A percentile compares a stretch with the other conserved stretches of the same genome.
phyloP scores from a whole-genome alignment of 2,329 filamentous ascomycete genomes.

The Ilyonectria sp. region DNA sequence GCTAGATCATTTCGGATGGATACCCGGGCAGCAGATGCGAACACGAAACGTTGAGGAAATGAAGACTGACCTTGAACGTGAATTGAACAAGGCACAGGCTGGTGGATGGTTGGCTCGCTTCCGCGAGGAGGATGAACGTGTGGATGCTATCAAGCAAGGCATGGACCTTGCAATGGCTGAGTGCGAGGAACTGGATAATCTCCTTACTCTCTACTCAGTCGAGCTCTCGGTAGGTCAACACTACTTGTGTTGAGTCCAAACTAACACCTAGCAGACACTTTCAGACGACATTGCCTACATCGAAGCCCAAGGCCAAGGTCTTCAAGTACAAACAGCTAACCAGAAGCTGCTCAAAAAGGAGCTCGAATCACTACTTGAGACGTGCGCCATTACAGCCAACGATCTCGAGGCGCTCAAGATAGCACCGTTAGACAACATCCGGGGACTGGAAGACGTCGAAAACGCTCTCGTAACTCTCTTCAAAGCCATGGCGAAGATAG shows the following conservation, averaged over 20 bases:
- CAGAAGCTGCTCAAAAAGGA: constrained; percentile 95
- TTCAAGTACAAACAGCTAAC: constrained; percentile 97
- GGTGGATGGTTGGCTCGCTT: constrained; percentile 91
- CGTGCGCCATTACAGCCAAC: constrained; percentile 88
- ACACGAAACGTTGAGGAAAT: constrained; percentile 84
- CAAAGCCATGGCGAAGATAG: constrained; percentile 94
- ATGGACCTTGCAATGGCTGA: constrained; percentile 93
- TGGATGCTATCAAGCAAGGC: constrained; percentile 87
- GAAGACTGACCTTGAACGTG: constrained; percentile 86
- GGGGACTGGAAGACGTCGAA: constrained; percentile 85
- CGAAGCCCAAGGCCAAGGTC: constrained; percentile 94
- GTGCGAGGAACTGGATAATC: constrained; percentile 95
- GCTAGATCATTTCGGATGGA: constrained; percentile 91
- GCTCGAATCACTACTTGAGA: constrained; percentile 89
- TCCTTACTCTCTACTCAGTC: constrained; percentile 94
- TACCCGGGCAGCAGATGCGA: constrained; percentile 81
- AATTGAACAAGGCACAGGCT: constrained; percentile 91
- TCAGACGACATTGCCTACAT: constrained; percentile 98
- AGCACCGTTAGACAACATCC: constrained; percentile 79
- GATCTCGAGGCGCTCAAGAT: constrained; percentile 79
- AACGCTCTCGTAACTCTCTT: constrained; percentile 84
- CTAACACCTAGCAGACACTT: constrained; percentile 74
- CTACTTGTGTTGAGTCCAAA: neutral
- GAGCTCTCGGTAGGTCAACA: constrained; percentile 82
- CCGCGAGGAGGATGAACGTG: constrained; percentile 89